A percentile compares a stretch with the other conserved stretches of the same genome.
These are phyloP conservation scores for Coemansia furcata DNA, from an alignment of 192 early-diverging fungal genomes.

Conservation along the genomic window DNA sequence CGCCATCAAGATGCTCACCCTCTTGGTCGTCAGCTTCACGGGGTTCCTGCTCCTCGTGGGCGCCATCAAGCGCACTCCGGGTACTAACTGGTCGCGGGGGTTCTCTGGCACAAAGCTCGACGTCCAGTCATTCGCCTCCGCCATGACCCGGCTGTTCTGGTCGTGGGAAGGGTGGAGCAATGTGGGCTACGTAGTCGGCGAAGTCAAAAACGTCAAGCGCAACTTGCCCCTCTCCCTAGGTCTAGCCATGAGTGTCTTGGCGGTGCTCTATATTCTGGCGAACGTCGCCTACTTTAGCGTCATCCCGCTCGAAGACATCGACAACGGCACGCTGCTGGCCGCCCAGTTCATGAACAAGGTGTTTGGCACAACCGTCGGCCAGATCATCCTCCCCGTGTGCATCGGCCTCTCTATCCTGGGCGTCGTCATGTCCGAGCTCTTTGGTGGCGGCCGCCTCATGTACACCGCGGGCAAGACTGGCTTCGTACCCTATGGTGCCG, in stretches of 20 bases:
- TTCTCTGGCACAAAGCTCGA: constrained; percentile 59
- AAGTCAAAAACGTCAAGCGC: constrained; percentile 75
- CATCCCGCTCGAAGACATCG: constrained; percentile 64
- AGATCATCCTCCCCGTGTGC: constrained; percentile 52
- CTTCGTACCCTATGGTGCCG: constrained; percentile 52
- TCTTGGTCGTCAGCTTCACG: constrained; percentile 64
- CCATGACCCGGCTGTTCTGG: constrained; percentile 56
- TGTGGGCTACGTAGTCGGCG: constrained; percentile 75
- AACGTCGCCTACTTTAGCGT: constrained; percentile 82
- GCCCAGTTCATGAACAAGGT: constrained; percentile 57
- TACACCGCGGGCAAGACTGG: constrained; percentile 53
- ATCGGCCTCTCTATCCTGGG: constrained; percentile 56
- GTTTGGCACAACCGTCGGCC: constrained; percentile 57
- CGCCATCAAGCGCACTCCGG: constrained; percentile 39
- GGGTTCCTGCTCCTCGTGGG: constrained; percentile 70
- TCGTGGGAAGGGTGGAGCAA: constrained; percentile 69
- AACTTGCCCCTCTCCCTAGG: constrained; percentile 74
- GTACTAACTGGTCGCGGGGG: constrained; percentile 59
- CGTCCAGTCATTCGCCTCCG: constrained; percentile 54
- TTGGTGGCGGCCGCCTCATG: constrained; percentile 54
- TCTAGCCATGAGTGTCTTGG: constrained; percentile 70
- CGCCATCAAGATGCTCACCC: constrained; percentile 64
- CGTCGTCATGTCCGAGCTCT: constrained; percentile 54
- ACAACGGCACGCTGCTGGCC: constrained; percentile 62
- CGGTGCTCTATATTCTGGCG: constrained; percentile 69